Percentiles rank a stretch among this genome's conserved stretches.
These are phyloP conservation scores for Neoboletus brunneissimus DNA, from an alignment of 768 basidiomycete species.

Conservation along the genomic window DNA sequence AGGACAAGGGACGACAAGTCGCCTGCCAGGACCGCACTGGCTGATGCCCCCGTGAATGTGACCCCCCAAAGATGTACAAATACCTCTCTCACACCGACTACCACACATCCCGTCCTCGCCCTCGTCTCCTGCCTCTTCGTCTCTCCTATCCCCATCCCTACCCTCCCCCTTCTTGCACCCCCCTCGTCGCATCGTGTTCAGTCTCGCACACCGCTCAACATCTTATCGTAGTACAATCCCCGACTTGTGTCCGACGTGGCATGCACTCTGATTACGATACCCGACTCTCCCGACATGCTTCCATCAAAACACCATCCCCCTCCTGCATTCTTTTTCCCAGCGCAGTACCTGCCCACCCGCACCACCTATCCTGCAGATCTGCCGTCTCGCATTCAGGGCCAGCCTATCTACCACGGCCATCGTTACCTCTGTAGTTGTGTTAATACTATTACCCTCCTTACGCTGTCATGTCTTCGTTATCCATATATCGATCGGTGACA, in stretches of 20 bases:
- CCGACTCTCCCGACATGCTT: slow-evolving; percentile 1
- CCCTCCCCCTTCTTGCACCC: not conserved
- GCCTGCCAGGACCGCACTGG: slow-evolving; percentile 23
- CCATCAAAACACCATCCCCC: slow-evolving; percentile 7
- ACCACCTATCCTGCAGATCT: not conserved
- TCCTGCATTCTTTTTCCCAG: slow-evolving; percentile 13
- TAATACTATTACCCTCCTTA: not conserved
- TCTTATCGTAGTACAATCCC: slow-evolving; percentile 11
- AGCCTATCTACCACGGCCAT: too few species aligned
- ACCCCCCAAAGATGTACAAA: slow-evolving; percentile 35
- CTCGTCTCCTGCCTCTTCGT: not conserved
- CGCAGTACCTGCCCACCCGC: not conserved
- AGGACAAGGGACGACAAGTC: slow-evolving; percentile 25
- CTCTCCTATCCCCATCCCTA: not conserved
- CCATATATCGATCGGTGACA: not conserved
- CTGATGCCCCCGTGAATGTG: slow-evolving; percentile 19
- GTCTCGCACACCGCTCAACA: not conserved
- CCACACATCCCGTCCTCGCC: not conserved
- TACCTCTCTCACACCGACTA: slow-evolving; percentile 4
- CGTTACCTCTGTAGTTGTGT: not conserved
- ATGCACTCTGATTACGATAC: slow-evolving; percentile 1
- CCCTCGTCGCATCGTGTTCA: not conserved
- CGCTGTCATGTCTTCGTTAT: not conserved
- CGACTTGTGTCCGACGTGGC: not conserved
- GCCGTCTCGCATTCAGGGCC: not conserved